Percentiles rank a stretch among this genome's conserved stretches.
phyloP scores from a whole-genome alignment of 805 yeast genomes.

The Nakazawaea siamensis region DNA sequence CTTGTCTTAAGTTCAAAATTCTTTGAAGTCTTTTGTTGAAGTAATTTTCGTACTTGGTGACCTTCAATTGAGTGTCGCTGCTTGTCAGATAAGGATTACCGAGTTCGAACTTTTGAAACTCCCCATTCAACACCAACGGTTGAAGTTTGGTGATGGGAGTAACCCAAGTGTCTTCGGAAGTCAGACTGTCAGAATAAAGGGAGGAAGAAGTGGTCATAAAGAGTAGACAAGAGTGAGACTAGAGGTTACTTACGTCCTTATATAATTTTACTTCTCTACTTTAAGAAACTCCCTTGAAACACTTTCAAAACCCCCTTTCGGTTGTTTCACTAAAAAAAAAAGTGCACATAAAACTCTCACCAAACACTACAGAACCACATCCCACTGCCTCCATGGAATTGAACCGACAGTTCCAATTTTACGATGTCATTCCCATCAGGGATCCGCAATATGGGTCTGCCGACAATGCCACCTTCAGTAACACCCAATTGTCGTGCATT shows the following conservation, averaged over 20 bases:
- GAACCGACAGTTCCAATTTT: slow-evolving; percentile 70
- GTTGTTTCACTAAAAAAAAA: no score
- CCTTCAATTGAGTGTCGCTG: slow-evolving; percentile 1
- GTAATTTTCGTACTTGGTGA: slow-evolving; percentile 3
- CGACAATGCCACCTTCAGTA: slow-evolving; percentile 65
- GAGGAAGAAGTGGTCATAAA: neutral
- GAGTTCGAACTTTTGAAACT: neutral
- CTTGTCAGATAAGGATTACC: neutral
- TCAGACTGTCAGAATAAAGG: neutral
- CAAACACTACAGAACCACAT: no score
- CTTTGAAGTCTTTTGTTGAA: neutral
- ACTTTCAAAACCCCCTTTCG: no score
- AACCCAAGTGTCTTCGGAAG: neutral
- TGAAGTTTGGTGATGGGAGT: neutral
- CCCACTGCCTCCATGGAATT: no score
- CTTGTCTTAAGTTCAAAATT: no score
- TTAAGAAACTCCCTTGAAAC: no score
- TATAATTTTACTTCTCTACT: no score
- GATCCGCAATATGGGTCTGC: slow-evolving; percentile 66
- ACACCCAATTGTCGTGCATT: slow-evolving; percentile 60
- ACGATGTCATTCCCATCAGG: slow-evolving; percentile 71
- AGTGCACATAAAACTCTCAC: no score
- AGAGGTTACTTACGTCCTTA: no score
- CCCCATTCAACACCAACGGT: neutral
- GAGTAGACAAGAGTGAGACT: no score